phyloP scores from a whole-genome alignment of 139 green algal species.

The Bryopsis sp. region DNA sequence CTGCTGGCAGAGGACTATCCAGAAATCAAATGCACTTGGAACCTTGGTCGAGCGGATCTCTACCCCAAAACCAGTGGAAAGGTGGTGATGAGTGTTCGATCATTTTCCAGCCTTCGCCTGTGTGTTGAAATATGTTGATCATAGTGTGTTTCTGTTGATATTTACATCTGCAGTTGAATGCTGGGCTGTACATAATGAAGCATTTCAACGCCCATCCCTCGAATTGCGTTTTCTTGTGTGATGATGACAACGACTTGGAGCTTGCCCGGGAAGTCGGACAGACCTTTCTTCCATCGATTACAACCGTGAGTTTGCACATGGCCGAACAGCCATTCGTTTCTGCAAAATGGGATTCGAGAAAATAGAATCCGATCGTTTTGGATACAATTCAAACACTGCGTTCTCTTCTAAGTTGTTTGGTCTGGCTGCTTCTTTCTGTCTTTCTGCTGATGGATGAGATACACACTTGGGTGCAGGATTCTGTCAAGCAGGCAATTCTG shows the following conservation, averaged over 20 bases:
- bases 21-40: too few relatives aligned
- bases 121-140: too few relatives aligned
- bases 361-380: neutral
- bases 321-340: neutral
- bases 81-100: slow-evolving; percentile 18
- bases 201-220: slow-evolving; percentile 23
- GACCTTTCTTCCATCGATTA: slow-evolving; percentile 52
- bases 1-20: too few relatives aligned
- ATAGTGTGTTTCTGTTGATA: neutral
- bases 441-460: neutral
- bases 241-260: slow-evolving; percentile 71
- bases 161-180: slow-evolving; percentile 22
- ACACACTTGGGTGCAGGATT: neutral
- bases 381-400: neutral
- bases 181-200: slow-evolving; percentile 47
- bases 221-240: slow-evolving; percentile 49
- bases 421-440: neutral
- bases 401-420: neutral
- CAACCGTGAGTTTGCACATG: slow-evolving; percentile 26
- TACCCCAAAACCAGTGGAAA: slow-evolving; percentile 63
- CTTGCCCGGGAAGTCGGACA: slow-evolving; percentile 44
- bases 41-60: too few relatives aligned
- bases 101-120: too few relatives aligned
- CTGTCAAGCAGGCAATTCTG: neutral
- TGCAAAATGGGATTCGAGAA: neutral